phyloP scores from a whole-genome alignment of 208 protist genomes.

The Herpetomonas tarakana region DNA sequence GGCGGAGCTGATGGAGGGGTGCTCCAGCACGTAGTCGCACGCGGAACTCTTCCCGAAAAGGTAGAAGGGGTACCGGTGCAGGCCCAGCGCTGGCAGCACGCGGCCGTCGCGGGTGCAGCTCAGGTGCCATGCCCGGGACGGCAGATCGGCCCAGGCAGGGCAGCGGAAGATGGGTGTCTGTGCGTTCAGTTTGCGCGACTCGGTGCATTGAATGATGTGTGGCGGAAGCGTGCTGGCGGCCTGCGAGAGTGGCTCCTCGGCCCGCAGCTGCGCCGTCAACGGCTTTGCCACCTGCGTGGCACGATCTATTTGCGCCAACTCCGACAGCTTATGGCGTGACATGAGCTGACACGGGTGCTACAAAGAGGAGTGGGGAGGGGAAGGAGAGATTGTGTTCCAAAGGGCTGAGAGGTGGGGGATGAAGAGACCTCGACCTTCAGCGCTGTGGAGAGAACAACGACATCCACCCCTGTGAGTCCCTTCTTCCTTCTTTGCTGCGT shows the following conservation, averaged over 20 bases:
- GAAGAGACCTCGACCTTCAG: no score
- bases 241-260: constrained; percentile 36
- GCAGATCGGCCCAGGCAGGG: constrained; percentile 72
- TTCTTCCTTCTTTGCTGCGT: no score
- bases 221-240: constrained; percentile 49
- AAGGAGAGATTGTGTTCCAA: neutral
- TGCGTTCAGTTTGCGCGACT: constrained; percentile 70
- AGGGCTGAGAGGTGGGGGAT: no score
- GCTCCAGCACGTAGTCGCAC: constrained; percentile 87
- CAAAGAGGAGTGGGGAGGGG: neutral
- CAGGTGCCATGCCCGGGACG: constrained; percentile 58
- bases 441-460: no score
- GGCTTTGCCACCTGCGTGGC: constrained; percentile 29
- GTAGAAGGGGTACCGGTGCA: constrained; percentile 85
- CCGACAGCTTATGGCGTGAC: neutral
- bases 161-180: constrained; percentile 79
- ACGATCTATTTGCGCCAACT: constrained; percentile 7
- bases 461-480: no score
- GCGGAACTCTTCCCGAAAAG: constrained; percentile 75
- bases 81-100: constrained; percentile 45
- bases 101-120: constrained; percentile 56
- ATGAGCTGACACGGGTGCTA: neutral
- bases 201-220: constrained; percentile 66
- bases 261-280: neutral
- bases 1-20: constrained; percentile 81